A percentile compares a stretch with the other conserved stretches of the same genome.
These are phyloP conservation scores for Gossypium mustelinum DNA, from an alignment of 345 rosid genomes.

Conservation along the genomic window DNA sequence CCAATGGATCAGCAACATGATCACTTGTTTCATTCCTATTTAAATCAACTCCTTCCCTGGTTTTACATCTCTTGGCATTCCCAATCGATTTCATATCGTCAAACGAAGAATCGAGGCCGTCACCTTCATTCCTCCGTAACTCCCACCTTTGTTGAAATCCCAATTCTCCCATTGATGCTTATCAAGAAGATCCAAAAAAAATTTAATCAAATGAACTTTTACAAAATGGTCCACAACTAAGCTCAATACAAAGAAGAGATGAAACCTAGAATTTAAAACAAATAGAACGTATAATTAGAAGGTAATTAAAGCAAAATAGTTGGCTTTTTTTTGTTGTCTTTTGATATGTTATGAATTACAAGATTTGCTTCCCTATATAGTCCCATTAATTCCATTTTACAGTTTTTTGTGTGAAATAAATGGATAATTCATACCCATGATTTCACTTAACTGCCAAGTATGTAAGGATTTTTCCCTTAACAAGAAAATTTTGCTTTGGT, in stretches of 20 bases:
- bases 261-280: not conserved
- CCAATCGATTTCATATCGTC: constrained; percentile 28
- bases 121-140: constrained; percentile 31
- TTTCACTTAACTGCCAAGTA: not conserved
- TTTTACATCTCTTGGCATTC: constrained; percentile 24
- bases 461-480: not conserved
- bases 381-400: not conserved
- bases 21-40: constrained; percentile 25
- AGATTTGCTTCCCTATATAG: not conserved
- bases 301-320: not conserved
- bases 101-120: constrained; percentile 38
- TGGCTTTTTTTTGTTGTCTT: constrained; percentile 2
- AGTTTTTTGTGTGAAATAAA: not conserved
- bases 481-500: not conserved
- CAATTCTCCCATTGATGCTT: constrained; percentile 29
- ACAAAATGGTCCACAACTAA: too few relatives aligned
- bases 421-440: not conserved
- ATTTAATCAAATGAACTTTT: too few relatives aligned
- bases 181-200: not conserved
- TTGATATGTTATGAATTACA: not conserved
- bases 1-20: constrained; percentile 25
- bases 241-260: too few relatives aligned
- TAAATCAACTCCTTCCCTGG: constrained; percentile 12
- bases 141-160: constrained; percentile 47
- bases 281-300: not conserved